Percentiles rank a stretch among this genome's conserved stretches.
phyloP scores from a whole-genome alignment of 495 filamentous ascomycete genomes.

The Talaromyces adpressus region DNA sequence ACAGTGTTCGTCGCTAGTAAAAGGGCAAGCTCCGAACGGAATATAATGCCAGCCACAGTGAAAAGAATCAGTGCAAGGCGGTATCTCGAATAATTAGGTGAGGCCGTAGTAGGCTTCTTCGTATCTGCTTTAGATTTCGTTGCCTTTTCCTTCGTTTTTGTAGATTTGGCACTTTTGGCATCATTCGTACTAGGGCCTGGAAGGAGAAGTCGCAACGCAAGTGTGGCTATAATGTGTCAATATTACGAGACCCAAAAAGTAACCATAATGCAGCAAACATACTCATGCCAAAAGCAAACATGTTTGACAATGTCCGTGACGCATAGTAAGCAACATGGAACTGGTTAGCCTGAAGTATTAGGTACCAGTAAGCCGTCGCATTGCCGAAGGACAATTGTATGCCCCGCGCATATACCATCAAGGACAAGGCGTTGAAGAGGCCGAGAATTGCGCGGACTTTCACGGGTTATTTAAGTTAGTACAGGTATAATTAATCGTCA shows the following conservation, averaged over 20 bases:
- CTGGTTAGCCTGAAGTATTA: slow-evolving; percentile 73
- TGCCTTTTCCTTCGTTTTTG: not conserved
- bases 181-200: slow-evolving; percentile 37
- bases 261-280: slow-evolving; percentile 17
- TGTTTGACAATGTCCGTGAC: slow-evolving; percentile 87
- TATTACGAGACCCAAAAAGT: not conserved
- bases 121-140: not conserved
- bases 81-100: slow-evolving; percentile 21
- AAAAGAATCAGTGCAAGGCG: slow-evolving; percentile 61
- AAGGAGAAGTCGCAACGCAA: slow-evolving; percentile 65
- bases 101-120: not conserved
- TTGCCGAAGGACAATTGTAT: slow-evolving; percentile 63
- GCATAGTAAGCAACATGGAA: slow-evolving; percentile 96
- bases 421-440: slow-evolving; percentile 61
- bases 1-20: slow-evolving; percentile 51
- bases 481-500: not conserved
- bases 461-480: slow-evolving; percentile 8
- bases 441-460: slow-evolving; percentile 74
- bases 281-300: slow-evolving; percentile 88
- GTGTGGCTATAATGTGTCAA: slow-evolving; percentile 44
- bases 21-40: slow-evolving; percentile 84
- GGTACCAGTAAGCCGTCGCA: slow-evolving; percentile 70
- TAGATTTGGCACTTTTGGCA: slow-evolving; percentile 12
- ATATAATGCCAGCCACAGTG: slow-evolving; percentile 76
- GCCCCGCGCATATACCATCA: slow-evolving; percentile 57